Percentiles rank a stretch among this genome's conserved stretches.
Evolutionary conservation across 2,329 filamentous ascomycete species (phyloP).

Genomic region (Passalora sequoiae): DNA sequence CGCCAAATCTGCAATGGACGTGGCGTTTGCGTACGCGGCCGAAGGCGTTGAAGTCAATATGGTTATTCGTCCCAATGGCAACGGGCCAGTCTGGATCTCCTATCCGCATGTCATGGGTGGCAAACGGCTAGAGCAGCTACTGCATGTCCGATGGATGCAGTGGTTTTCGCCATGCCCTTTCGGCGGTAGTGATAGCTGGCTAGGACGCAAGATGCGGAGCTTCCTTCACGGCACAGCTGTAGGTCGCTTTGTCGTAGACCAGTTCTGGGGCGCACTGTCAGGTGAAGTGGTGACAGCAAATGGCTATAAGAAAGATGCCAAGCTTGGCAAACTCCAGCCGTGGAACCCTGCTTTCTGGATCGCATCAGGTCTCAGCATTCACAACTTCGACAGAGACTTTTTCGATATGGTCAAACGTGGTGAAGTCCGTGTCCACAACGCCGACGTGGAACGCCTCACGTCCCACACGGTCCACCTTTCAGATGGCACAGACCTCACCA

Average conservation of each 20-base stretch:
- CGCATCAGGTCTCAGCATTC: constrained; percentile 37
- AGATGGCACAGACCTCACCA: constrained; percentile 49
- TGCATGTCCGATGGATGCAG: constrained; percentile 61
- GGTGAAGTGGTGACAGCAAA: constrained; percentile 50
- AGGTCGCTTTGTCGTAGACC: constrained; percentile 52
- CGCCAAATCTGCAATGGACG: constrained; percentile 60
- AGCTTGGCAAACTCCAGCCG: constrained; percentile 40
- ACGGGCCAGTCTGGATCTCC: constrained; percentile 57
- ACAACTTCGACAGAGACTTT: constrained; percentile 55
- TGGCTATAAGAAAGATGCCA: constrained; percentile 40
- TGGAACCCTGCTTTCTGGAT: constrained; percentile 48
- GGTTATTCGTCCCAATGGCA: constrained; percentile 55
- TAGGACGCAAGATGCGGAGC: constrained; percentile 39
- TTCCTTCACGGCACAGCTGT: constrained; percentile 56
- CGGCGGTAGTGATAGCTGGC: constrained; percentile 59
- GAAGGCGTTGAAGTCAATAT: constrained; percentile 51
- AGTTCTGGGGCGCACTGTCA: constrained; percentile 54
- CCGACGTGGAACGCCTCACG: constrained; percentile 36
- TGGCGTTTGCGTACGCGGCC: constrained; percentile 54
- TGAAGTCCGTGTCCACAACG: constrained; percentile 55
- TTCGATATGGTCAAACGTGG: constrained; percentile 54
- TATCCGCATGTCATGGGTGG: constrained; percentile 61
- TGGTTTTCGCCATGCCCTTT: constrained; percentile 74
- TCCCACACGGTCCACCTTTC: constrained; percentile 49
- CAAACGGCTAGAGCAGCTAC: constrained; percentile 62